Base-by-base conservation (phyloP, 2,329 filamentous ascomycete species). In the Coniochaeta sp. region DNA sequence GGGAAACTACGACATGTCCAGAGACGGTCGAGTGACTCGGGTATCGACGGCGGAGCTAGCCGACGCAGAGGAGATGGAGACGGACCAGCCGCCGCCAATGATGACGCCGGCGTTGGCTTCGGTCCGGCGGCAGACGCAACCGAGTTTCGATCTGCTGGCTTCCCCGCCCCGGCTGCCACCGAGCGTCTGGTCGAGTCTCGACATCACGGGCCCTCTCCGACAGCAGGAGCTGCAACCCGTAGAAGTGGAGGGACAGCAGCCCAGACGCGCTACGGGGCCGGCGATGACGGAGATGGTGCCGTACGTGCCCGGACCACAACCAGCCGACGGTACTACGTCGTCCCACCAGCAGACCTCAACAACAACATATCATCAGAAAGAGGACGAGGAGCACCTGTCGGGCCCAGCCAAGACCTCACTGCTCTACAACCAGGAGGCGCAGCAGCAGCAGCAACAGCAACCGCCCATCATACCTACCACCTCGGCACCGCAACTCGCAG, bases 301-400 rank as follows among this genome's bases (percentile, higher is more conserved):
- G 2, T 24, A 42, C 20, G 20, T 10, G 14, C 3, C 52, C 52
- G 33, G 12, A 16, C 30, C 22, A 51, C 47, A 45, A 62, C 60
- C 30, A 64, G 60, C 35, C 53, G 61, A 52, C 60, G 66, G 50
- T 67, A 64, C 54, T 67, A 66, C 55, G 50, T 69, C 55, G 49
- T 55, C 28, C 52, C 53, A 20, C 31, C 55, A 33, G 20, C 53
- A 14, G 12, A 10, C 9, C 12, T 16, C 20, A 6, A 42, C 22
- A 18, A 22, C 18, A 4, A 13, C 10, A 5, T 38, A 22, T 10
- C 38, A n/a, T 22, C n/a, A n/a, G n/a, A n/a, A n/a, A 42, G 18
- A 9, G 20, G 20, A 26, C 9, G n/a, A 22, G 10, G 20, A n/a
- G n/a, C n/a, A n/a, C 26, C 38, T 42, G 9, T 26, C 12, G 18